A percentile compares a stretch with the other conserved stretches of the same genome.
phyloP scores from a whole-genome alignment of 2,329 filamentous ascomycete species.

The Hypoxylon sp. region DNA sequence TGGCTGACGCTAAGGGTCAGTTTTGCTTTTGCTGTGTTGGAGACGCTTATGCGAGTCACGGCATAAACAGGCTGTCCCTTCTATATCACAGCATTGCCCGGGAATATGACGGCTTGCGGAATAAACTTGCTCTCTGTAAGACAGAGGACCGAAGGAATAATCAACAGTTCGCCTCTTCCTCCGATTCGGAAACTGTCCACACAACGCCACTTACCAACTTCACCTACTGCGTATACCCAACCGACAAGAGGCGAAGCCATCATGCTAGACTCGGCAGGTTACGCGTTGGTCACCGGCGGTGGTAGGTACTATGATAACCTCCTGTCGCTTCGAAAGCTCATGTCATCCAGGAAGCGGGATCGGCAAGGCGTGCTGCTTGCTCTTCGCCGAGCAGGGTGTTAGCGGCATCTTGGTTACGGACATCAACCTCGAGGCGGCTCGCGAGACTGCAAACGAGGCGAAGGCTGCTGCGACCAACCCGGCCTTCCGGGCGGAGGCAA shows the following conservation, averaged over 20 bases:
- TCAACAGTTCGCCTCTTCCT: no score
- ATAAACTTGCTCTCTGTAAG: no score
- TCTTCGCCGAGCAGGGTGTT: conserved; percentile 28
- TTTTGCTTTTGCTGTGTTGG: no score
- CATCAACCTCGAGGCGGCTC: conserved; percentile 25
- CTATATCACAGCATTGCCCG: no score
- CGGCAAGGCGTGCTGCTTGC: conserved; percentile 24
- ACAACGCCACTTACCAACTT: no score
- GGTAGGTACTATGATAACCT: neutral
- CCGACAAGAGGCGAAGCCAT: neutral
- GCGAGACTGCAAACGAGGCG: conserved; percentile 15
- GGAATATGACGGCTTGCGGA: no score
- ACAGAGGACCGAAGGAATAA: no score
- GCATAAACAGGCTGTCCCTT: no score
- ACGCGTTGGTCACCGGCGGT: neutral
- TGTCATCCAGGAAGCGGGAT: conserved; percentile 32
- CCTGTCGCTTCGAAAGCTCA: neutral
- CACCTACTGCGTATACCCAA: no score
- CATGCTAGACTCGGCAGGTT: neutral
- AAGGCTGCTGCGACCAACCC: conserved; percentile 18
- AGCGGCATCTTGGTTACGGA: conserved; percentile 30
- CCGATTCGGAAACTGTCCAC: no score
- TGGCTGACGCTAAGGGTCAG: no score
- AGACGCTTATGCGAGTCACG: no score
- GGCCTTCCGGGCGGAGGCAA: conserved; percentile 20